These are phyloP conservation scores for Trifolium subterraneum DNA, from an alignment of 306 rosid genomes.

Conservation along the genomic window DNA sequence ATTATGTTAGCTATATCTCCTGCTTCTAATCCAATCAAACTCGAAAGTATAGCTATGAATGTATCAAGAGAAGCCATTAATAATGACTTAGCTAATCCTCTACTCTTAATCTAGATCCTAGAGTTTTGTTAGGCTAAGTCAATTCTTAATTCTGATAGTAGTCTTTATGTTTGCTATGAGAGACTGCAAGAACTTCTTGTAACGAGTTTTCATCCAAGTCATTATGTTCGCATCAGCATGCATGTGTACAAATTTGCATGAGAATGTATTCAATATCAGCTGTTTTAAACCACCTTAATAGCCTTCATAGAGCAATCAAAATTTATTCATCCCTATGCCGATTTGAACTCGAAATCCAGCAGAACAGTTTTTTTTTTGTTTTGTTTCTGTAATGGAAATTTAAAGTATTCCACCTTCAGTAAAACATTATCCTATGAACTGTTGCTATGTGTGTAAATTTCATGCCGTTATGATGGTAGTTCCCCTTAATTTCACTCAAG, in stretches of 20 bases:
- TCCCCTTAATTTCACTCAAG: not conserved
- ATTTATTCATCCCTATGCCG: not conserved
- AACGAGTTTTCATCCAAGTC: not conserved
- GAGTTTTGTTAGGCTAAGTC: too few relatives aligned
- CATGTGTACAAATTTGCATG: constrained; percentile 12
- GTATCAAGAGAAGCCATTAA: too few relatives aligned
- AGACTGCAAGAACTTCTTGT: constrained; percentile 9
- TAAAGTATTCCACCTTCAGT: too few relatives aligned
- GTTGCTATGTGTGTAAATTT: not conserved
- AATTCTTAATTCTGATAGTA: not conserved
- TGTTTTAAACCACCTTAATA: not conserved
- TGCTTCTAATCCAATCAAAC: too few relatives aligned
- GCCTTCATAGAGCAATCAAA: not conserved
- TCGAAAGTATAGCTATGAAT: too few relatives aligned
- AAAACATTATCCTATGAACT: too few relatives aligned
- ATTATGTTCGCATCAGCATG: not conserved
- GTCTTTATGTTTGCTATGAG: not conserved
- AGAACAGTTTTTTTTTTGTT: too few relatives aligned
- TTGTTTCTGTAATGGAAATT: too few relatives aligned
- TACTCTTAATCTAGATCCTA: too few relatives aligned
- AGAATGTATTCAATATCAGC: not conserved
- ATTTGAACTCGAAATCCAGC: too few relatives aligned
- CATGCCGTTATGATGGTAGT: not conserved
- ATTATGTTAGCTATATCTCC: too few relatives aligned
- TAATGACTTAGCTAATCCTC: too few relatives aligned